Base-by-base conservation (phyloP, 768 basidiomycete genomes). In the Cystofilobasidium bisporidii region DNA sequence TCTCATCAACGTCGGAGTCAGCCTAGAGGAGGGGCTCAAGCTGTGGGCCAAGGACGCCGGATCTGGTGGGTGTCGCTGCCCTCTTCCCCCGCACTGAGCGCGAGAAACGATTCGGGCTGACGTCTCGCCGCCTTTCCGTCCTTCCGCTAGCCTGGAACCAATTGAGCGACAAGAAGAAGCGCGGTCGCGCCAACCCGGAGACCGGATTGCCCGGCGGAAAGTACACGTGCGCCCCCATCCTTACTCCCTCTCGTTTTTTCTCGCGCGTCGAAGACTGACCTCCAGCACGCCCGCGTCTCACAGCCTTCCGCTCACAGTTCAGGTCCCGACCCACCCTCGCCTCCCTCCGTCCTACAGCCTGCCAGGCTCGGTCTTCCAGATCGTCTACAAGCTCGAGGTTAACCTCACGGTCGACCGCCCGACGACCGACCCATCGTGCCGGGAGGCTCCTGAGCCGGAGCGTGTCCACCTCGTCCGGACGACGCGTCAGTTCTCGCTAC, bases 21-120 rank as follows among this genome's bases (percentile, higher is more conserved):
- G 61, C 55, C 38, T 69, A 11, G 67, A 63, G 11, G 62, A 69
- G 41, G 67, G 67, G 0, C 45, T 69, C 18, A 57, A 61, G 41
- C 62, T 69, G 14, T 69, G 67, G 67, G 57, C 53, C 8, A 69
- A 69, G 62, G 67, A 69, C n/a, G 67, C 67, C 22, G 65, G 65
- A 9, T n/a, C 60, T 5, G 61, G 61, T 63, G 61, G 15, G 18
- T 47, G 33, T 15, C n/a, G 24, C 26, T 41, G 17, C 11, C 32
- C 22, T 22, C 22, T 61, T n/a, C n/a, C 22, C n/a, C 26, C 30
- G 45, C 20, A 3, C 2, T 30, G 15, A 28, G 22, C 14, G 26
- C 28, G 6, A 6, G 9, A 47, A 3, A 6, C 17, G 45, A 47
- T 6, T 5, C 45, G 45, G 20, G 45, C 45, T 47, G 45, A 47